These are phyloP conservation scores for Astrothelium macrocarpum DNA, from an alignment of 495 filamentous ascomycete species.

Conservation along the genomic window DNA sequence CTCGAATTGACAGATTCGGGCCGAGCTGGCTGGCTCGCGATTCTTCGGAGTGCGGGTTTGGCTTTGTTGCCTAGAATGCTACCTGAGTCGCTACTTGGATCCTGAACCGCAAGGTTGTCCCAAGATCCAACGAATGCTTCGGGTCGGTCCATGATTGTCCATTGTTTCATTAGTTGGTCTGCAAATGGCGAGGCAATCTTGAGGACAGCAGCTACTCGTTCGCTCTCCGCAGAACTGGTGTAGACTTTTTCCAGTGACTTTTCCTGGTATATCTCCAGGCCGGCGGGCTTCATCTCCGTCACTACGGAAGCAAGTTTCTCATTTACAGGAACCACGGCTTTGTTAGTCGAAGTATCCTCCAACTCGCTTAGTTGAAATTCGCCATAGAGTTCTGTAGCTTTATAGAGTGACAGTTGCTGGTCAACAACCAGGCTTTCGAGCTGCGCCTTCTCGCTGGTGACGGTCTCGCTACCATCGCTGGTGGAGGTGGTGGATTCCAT, in stretches of 20 bases:
- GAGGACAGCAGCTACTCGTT: neutral
- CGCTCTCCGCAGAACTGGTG: slow-evolving; percentile 1
- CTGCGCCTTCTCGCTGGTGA: neutral
- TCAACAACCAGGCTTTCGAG: neutral
- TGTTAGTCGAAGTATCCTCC: neutral
- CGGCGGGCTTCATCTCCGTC: neutral
- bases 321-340: neutral
- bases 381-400: neutral
- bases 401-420: neutral
- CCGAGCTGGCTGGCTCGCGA: neutral
- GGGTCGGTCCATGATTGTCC: neutral
- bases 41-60: neutral
- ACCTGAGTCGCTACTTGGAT: too few species aligned
- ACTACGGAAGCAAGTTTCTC: neutral
- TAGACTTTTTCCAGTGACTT: neutral
- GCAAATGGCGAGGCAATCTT: neutral
- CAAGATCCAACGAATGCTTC: neutral
- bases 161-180: neutral
- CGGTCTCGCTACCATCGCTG: neutral
- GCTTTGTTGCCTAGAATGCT: too few species aligned
- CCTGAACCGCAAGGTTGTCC: neutral
- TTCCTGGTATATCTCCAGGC: neutral
- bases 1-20: neutral
- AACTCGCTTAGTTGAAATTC: neutral
- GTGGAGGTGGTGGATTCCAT: neutral